Evolutionary conservation across 2,329 filamentous ascomycete genomes (phyloP).

Genomic region (Neofusicoccum sp.): DNA sequence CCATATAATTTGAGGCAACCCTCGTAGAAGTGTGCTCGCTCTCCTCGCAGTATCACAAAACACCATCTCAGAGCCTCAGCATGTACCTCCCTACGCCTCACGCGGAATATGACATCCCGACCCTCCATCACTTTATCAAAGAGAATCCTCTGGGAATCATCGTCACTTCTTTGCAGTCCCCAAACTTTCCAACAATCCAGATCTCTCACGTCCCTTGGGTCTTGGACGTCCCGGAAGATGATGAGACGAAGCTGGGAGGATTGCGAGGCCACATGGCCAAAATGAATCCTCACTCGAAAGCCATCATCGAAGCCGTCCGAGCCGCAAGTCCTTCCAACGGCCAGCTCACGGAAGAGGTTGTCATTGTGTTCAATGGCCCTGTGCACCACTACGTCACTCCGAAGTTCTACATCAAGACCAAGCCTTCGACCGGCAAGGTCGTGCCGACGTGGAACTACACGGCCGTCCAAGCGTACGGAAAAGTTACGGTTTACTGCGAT

Average conservation of each 20-base stretch:
- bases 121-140: slow-evolving; percentile 56
- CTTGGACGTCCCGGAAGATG: slow-evolving; percentile 49
- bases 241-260: slow-evolving; percentile 42
- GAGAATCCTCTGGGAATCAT: slow-evolving; percentile 62
- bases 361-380: slow-evolving; percentile 60
- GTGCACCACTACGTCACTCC: slow-evolving; percentile 66
- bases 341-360: slow-evolving; percentile 51
- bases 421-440: slow-evolving; percentile 63
- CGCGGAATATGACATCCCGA: slow-evolving; percentile 50
- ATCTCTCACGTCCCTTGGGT: slow-evolving; percentile 62
- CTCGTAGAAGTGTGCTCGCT: not conserved
- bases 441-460: slow-evolving; percentile 72
- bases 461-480: slow-evolving; percentile 63
- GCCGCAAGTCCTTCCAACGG: not conserved
- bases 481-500: slow-evolving; percentile 54
- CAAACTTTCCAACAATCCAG: slow-evolving; percentile 52
- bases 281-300: slow-evolving; percentile 63
- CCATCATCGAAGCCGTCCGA: slow-evolving; percentile 52
- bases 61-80: not conserved
- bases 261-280: slow-evolving; percentile 63
- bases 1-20: not conserved
- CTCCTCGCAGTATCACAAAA: too few species aligned
- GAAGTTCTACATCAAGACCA: slow-evolving; percentile 66
- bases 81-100: slow-evolving; percentile 61
- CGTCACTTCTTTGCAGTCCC: slow-evolving; percentile 59